Evolutionary conservation across 2,329 filamentous ascomycete genomes (phyloP).

Genomic region (Aspergillus sp.): DNA sequence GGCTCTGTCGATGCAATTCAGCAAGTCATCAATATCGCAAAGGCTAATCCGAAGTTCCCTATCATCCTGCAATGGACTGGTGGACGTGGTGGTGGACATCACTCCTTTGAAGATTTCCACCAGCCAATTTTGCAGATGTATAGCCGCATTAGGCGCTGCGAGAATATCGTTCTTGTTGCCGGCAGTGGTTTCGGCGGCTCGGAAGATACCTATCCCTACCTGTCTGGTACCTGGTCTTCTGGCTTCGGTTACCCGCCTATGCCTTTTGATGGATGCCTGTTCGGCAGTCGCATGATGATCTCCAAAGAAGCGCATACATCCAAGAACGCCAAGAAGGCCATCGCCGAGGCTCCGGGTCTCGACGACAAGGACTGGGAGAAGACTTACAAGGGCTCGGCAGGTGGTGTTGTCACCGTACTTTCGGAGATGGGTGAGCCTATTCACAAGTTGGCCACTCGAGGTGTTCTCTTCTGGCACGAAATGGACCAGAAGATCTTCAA

Average conservation of each 20-base stretch:
- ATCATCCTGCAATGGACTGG: conserved; percentile 92
- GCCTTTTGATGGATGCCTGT: conserved; percentile 89
- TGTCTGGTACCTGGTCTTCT: conserved; percentile 85
- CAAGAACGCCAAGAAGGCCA: conserved; percentile 83
- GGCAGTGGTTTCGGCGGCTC: conserved; percentile 88
- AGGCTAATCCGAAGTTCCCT: conserved; percentile 85
- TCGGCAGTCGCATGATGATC: conserved; percentile 92
- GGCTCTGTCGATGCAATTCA: conserved; percentile 87
- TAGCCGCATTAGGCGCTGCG: conserved; percentile 76
- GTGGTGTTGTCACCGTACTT: conserved; percentile 92
- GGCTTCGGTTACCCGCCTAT: conserved; percentile 86
- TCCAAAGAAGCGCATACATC: conserved; percentile 89
- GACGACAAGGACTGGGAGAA: conserved; percentile 86
- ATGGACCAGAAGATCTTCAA: conserved; percentile 99
- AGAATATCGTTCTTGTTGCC: conserved; percentile 84
- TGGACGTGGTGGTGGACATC: conserved; percentile 87
- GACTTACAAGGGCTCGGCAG: conserved; percentile 87
- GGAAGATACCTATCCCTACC: conserved; percentile 87
- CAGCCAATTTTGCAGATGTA: conserved; percentile 91
- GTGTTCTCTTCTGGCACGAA: conserved; percentile 95
- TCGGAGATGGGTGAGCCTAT: conserved; percentile 99
- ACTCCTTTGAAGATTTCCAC: conserved; percentile 94
- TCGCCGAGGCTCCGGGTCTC: conserved; percentile 80
- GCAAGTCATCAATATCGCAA: conserved; percentile 86
- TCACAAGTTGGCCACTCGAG: conserved; percentile 95